Conservation (phyloP, 2,329 filamentous ascomycete genomes). For the Penicillium sp. region DNA sequence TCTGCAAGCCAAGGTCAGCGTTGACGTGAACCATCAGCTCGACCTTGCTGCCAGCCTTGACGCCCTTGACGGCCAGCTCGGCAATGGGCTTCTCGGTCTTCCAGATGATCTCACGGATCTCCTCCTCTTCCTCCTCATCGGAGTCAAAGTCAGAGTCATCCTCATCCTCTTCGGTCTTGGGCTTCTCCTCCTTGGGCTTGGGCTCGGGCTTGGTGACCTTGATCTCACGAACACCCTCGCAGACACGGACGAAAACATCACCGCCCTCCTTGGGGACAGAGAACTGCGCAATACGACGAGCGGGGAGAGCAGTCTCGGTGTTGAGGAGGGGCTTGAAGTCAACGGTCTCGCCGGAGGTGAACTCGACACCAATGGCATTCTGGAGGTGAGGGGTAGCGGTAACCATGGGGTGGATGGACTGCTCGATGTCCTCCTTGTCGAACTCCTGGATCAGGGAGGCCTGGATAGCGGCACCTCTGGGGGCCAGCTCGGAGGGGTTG, state of each 20-base stretch:
- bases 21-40: slow-evolving; percentile 87
- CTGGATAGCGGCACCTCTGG: slow-evolving; percentile 87
- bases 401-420: slow-evolving; percentile 89
- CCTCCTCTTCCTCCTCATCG: slow-evolving; percentile 64
- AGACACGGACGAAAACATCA: slow-evolving; percentile 77
- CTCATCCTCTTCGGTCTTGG: slow-evolving; percentile 52
- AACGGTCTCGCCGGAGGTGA: slow-evolving; percentile 51
- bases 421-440: slow-evolving; percentile 83
- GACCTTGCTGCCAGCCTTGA: slow-evolving; percentile 82
- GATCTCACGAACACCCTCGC: slow-evolving; percentile 82
- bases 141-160: slow-evolving; percentile 56
- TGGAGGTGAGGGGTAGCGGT: slow-evolving; percentile 85
- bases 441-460: slow-evolving; percentile 91
- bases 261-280: slow-evolving; percentile 68
- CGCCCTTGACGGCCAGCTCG: slow-evolving; percentile 71
- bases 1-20: slow-evolving; percentile 67
- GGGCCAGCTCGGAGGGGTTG: slow-evolving; percentile 85
- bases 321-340: slow-evolving; percentile 73
- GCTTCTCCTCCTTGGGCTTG: slow-evolving; percentile 57
- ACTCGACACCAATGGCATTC: slow-evolving; percentile 79
- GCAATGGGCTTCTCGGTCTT: slow-evolving; percentile 75
- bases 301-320: slow-evolving; percentile 80
- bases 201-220: slow-evolving; percentile 83
- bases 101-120: slow-evolving; percentile 83
- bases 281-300: slow-evolving; percentile 74